phyloP scores from a whole-genome alignment of 331 rosid species.

The Quercus phellos region DNA sequence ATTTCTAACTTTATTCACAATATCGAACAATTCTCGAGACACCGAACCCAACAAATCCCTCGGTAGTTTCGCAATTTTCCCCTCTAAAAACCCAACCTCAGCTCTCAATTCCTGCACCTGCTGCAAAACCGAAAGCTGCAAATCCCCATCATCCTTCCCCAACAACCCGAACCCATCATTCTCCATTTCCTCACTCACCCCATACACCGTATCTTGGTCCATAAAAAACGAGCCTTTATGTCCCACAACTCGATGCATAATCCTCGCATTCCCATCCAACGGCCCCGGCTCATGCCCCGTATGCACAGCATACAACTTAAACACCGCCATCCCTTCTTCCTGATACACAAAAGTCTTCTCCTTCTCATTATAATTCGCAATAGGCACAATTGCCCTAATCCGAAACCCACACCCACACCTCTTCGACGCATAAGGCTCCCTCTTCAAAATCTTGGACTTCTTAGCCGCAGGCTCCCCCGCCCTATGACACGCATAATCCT shows the following conservation, averaged over 20 bases:
- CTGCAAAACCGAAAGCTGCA: slow-evolving; percentile 73
- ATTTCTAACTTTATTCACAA: slow-evolving; percentile 69
- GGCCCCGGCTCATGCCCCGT: slow-evolving; percentile 99
- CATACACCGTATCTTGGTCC: slow-evolving; percentile 91
- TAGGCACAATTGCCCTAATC: slow-evolving; percentile 94
- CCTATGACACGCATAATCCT: slow-evolving; percentile 97
- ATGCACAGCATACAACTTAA: slow-evolving; percentile 92
- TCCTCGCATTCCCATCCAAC: slow-evolving; percentile 93
- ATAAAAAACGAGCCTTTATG: slow-evolving; percentile 73
- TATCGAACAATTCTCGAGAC: slow-evolving; percentile 69
- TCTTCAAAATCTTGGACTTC: slow-evolving; percentile 75
- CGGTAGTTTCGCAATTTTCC: slow-evolving; percentile 59
- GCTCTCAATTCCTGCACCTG: slow-evolving; percentile 84
- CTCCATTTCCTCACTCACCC: slow-evolving; percentile 91
- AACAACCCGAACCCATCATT: slow-evolving; percentile 69
- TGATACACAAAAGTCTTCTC: slow-evolving; percentile 95
- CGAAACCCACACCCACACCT: slow-evolving; percentile 97
- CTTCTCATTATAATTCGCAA: slow-evolving; percentile 88
- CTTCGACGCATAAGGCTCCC: slow-evolving; percentile 95
- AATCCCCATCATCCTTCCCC: slow-evolving; percentile 81
- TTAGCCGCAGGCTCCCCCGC: slow-evolving; percentile 90
- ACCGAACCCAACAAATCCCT: slow-evolving; percentile 64
- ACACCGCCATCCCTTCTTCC: slow-evolving; percentile 89
- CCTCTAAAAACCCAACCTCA: slow-evolving; percentile 76
- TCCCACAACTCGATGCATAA: slow-evolving; percentile 94